Evolutionary conservation across 371 early-diverging fungal species (phyloP).

Genomic region (Mortierella polycephala): DNA sequence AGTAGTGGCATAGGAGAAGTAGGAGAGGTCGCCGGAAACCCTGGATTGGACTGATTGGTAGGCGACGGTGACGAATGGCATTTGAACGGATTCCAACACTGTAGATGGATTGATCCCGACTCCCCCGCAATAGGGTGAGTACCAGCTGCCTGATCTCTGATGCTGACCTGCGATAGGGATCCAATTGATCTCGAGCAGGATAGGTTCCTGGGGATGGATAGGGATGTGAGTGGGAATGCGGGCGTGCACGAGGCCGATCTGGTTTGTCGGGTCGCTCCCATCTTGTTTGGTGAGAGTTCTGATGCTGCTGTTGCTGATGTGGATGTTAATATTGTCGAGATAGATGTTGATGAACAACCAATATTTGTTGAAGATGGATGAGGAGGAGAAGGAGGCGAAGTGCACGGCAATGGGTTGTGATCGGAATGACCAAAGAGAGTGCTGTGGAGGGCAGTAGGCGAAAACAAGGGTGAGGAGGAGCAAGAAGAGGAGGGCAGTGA

Average conservation of each 20-base stretch:
- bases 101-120: neutral
- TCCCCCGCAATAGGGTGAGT: too few relatives aligned
- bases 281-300: slow-evolving; percentile 3
- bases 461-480: slow-evolving; percentile 26
- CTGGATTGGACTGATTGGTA: too few relatives aligned
- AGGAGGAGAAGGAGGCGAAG: neutral
- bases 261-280: slow-evolving; percentile 22
- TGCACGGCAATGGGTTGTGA: neutral
- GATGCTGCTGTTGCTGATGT: neutral
- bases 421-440: slow-evolving; percentile 26
- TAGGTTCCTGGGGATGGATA: slow-evolving; percentile 14
- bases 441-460: slow-evolving; percentile 22
- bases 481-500: slow-evolving; percentile 2
- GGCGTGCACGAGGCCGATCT: slow-evolving; percentile 34
- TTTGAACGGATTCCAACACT: neutral
- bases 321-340: neutral
- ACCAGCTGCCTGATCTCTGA: neutral
- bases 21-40: slow-evolving; percentile 1
- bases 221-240: slow-evolving; percentile 20
- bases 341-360: neutral
- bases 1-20: slow-evolving; percentile 21
- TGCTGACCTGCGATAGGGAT: neutral
- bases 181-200: neutral
- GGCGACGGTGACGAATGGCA: slow-evolving; percentile 5
- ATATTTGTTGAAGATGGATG: neutral